Conservation (phyloP, 2,329 filamentous ascomycete genomes). For the Hymenoscyphus fructigenus region DNA sequence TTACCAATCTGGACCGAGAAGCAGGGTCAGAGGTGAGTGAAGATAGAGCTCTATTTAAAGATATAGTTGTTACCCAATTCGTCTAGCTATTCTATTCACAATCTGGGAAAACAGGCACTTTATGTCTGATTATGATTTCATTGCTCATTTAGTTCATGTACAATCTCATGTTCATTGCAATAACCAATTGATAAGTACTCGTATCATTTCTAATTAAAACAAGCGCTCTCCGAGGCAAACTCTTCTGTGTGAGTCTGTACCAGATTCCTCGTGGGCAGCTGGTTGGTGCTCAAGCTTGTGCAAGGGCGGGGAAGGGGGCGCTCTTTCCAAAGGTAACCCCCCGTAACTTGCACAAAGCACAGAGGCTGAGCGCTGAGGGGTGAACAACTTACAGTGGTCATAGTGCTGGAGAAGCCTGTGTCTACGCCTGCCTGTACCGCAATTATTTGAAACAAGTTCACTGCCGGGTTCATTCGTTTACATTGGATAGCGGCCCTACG, state of each 20-base stretch:
- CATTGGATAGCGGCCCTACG: background rate
- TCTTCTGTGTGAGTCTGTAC: background rate
- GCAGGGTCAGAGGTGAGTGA: background rate
- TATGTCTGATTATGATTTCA: background rate
- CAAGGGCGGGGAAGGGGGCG: background rate
- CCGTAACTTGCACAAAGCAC: slow-evolving; percentile 1
- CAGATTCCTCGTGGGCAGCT: background rate
- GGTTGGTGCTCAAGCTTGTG: background rate
- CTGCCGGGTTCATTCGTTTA: background rate
- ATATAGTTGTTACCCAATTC: background rate
- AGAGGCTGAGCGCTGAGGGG: background rate
- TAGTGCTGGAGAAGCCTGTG: background rate
- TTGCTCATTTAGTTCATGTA: background rate
- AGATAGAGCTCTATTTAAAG: background rate
- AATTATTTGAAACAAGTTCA: background rate
- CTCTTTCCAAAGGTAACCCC: background rate
- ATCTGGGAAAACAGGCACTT: background rate
- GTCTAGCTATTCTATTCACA: background rate
- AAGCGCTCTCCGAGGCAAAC: background rate
- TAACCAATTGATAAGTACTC: background rate
- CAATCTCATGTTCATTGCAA: background rate
- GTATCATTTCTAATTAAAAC: background rate
- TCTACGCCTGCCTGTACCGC: background rate
- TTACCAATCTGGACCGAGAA: too few relatives aligned
- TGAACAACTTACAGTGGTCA: background rate